phyloP scores from a whole-genome alignment of 352 stramenopile genomes.

The Globisporangium viniferum region DNA sequence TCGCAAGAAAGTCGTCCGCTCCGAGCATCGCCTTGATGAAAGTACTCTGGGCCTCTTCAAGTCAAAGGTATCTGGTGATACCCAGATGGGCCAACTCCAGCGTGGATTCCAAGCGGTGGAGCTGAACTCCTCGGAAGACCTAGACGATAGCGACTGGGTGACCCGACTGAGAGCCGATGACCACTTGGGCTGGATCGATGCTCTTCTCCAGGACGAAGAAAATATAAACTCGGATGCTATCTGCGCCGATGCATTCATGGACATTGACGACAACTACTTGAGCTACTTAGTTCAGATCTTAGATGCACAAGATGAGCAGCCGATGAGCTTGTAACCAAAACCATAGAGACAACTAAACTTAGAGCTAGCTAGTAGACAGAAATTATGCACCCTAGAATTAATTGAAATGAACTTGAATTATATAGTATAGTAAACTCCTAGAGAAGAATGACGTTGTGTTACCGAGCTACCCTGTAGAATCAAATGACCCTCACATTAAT shows the following conservation, averaged over 20 bases:
- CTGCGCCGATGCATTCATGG: background rate
- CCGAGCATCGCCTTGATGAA: slow-evolving; percentile 20
- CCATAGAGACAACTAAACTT: background rate
- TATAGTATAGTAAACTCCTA: too few relatives aligned
- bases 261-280: slow-evolving; percentile 11
- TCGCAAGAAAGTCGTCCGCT: slow-evolving; percentile 18
- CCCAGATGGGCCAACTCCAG: background rate
- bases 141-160: background rate
- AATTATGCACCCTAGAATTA: background rate
- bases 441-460: too few relatives aligned
- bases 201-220: background rate
- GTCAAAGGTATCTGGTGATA: background rate
- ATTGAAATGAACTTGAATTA: background rate
- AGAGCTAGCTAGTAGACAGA: background rate
- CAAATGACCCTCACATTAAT: too few relatives aligned
- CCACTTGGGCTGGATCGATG: background rate
- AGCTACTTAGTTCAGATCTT: slow-evolving; percentile 11
- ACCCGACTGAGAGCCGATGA: background rate
- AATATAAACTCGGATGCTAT: background rate
- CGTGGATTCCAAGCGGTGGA: background rate
- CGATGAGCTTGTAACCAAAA: background rate
- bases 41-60: slow-evolving; percentile 16
- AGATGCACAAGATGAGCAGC: background rate
- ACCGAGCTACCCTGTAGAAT: too few relatives aligned
- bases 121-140: background rate